These are phyloP conservation scores for Leucocoprinus birnbaumii DNA, from an alignment of 768 basidiomycete species.

Conservation along the genomic window DNA sequence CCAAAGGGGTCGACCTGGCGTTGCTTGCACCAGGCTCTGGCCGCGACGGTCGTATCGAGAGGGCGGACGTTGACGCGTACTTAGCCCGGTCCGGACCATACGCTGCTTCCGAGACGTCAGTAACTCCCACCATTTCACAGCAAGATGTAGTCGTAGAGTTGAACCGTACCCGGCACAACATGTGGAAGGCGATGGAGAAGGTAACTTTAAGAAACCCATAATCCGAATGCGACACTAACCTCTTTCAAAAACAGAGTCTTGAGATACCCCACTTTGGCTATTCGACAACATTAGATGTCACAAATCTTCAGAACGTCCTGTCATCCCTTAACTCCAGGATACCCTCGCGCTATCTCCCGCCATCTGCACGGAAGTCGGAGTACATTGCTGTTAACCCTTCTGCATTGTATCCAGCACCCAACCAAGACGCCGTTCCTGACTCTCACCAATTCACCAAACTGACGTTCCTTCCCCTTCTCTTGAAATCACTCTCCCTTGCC, in stretches of 20 bases:
- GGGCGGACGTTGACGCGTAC: conserved; percentile 66
- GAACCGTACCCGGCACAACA: conserved; percentile 72
- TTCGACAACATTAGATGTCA: conserved; percentile 73
- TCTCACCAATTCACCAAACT: conserved; percentile 59
- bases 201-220: conserved; percentile 30
- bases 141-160: conserved; percentile 67
- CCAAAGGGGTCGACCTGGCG: conserved; percentile 59
- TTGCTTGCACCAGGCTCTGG: conserved; percentile 66
- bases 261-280: conserved; percentile 89
- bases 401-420: conserved; percentile 34
- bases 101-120: conserved; percentile 12
- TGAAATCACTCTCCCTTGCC: conserved; percentile 77
- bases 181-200: conserved; percentile 92
- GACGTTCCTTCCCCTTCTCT: conserved; percentile 79
- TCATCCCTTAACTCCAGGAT: conserved; percentile 68
- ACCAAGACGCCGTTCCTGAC: conserved; percentile 41
- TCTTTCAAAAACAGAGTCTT: conserved; percentile 51
- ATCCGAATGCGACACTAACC: not conserved
- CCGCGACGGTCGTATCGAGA: conserved; percentile 72
- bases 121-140: conserved; percentile 11
- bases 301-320: conserved; percentile 58
- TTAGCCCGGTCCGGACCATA: conserved; percentile 26
- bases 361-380: conserved; percentile 12
- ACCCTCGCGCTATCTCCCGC: conserved; percentile 48
- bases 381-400: conserved; percentile 34